A percentile compares a stretch with the other conserved stretches of the same genome.
phyloP scores from a whole-genome alignment of 345 rosid species.

The Citrus australasica region DNA sequence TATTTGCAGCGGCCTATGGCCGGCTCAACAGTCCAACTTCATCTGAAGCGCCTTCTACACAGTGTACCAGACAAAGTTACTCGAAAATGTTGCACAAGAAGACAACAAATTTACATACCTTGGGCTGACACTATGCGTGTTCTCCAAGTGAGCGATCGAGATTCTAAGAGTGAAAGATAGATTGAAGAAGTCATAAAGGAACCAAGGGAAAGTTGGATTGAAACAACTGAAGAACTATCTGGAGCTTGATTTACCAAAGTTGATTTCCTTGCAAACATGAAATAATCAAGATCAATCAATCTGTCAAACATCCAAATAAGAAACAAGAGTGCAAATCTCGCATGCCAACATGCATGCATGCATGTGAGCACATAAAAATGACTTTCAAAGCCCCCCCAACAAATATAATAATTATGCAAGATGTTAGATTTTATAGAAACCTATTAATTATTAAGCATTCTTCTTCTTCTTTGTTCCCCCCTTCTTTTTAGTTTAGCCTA shows the following conservation, averaged over 20 bases:
- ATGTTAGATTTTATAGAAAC: background rate
- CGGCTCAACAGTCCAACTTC: background rate
- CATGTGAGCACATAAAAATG: background rate
- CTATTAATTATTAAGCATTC: too few species aligned
- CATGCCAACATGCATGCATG: too few species aligned
- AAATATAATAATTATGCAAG: background rate
- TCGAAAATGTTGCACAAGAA: background rate
- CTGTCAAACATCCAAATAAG: background rate
- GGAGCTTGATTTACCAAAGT: constrained; percentile 35
- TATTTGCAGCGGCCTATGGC: background rate
- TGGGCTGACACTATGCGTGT: constrained; percentile 68
- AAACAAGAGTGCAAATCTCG: too few species aligned
- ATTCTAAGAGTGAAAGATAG: constrained; percentile 51
- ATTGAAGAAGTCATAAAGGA: constrained; percentile 59
- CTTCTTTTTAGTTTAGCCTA: too few species aligned
- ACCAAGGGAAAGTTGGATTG: constrained; percentile 66
- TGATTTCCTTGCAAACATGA: constrained; percentile 44
- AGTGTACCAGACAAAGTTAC: background rate
- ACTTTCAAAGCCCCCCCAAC: background rate
- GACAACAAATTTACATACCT: constrained; percentile 46
- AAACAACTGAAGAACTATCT: constrained; percentile 48
- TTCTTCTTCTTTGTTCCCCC: too few species aligned
- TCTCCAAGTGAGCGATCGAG: constrained; percentile 73
- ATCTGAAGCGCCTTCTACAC: background rate
- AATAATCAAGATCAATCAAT: constrained; percentile 22